phyloP scores from a whole-genome alignment of 108 stramenopile species.

The Parietichytrium sp. region DNA sequence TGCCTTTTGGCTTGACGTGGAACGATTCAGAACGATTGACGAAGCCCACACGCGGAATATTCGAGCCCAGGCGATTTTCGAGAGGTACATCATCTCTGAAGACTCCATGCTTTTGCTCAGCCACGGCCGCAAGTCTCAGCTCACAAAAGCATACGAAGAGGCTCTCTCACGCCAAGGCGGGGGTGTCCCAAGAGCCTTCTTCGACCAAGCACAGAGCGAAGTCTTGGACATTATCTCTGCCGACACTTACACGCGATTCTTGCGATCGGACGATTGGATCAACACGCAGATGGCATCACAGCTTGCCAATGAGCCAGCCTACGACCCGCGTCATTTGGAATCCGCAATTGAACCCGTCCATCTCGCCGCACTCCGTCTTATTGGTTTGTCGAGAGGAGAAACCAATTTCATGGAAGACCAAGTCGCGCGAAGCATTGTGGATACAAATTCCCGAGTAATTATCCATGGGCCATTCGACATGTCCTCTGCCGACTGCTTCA shows the following conservation, averaged over 20 bases:
- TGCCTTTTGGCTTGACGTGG: slow-evolving; percentile 30
- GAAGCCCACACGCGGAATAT: neutral
- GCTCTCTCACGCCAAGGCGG: neutral
- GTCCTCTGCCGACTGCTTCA: neutral
- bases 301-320: no score
- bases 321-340: no score
- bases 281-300: no score
- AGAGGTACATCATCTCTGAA: neutral
- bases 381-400: no score
- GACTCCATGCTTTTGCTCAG: neutral
- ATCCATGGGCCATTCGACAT: slow-evolving; percentile 7
- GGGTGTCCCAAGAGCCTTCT: neutral
- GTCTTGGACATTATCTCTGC: neutral
- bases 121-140: neutral
- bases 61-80: neutral
- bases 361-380: no score
- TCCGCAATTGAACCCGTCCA: no score
- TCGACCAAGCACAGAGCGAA: slow-evolving; percentile 5
- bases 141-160: neutral
- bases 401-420: no score
- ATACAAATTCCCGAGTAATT: slow-evolving; percentile 20
- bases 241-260: neutral
- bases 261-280: slow-evolving; percentile 12
- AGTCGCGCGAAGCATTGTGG: neutral
- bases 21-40: neutral